Base-by-base conservation (phyloP, 768 basidiomycete species). In the Leccinum ochraceum region DNA sequence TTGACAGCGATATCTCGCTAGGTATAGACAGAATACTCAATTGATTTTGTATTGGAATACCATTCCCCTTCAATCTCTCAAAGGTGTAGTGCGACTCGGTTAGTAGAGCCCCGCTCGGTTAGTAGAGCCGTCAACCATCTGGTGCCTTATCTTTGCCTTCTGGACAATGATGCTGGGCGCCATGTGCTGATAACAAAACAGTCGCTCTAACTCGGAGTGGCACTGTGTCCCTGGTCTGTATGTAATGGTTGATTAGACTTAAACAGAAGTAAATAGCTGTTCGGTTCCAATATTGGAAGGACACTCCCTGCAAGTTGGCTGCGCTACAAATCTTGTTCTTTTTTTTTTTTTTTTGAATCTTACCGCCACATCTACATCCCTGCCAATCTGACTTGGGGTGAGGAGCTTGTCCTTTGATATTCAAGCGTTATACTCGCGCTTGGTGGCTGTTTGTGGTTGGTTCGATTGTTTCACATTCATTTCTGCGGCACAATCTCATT, bases 1-100 rank as follows among this genome's bases (percentile, higher is more conserved):
- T 36, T 36, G 63, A 57, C 69, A 65, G 57, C 62, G 62, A 72
- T 72, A 71, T 72, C 70, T 73, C 66, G 46, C 58, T 62, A 65
- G 59, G 63, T 60, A 59, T 71, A 71, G 66, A 71, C 64, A 68
- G 56, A 63, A 60, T 60, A 63, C 56, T 63, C 58, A 32, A 11
- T 46, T 64, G 57, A 14, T 62, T 67, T 53, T 61, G 50, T 67
- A 65, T 57, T 59, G 62, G 55, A 60, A 56, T 60, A 42, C 57
- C 51, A 59, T 60, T 52, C 44, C 22, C 28, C 17, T 42, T 36
- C 28, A 11, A 22, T 36, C 9, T 36, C 9, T 11, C n/a, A 44
- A 20, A 44, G 17, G 42, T 42, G 39, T 8, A 37, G 39, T 3
- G 17, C 17, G 42, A 20, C 42, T 46, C 44, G 20, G n/a, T 46